Conservation (phyloP, 208 protist genomes). For the Wallacemonas rigidus region DNA sequence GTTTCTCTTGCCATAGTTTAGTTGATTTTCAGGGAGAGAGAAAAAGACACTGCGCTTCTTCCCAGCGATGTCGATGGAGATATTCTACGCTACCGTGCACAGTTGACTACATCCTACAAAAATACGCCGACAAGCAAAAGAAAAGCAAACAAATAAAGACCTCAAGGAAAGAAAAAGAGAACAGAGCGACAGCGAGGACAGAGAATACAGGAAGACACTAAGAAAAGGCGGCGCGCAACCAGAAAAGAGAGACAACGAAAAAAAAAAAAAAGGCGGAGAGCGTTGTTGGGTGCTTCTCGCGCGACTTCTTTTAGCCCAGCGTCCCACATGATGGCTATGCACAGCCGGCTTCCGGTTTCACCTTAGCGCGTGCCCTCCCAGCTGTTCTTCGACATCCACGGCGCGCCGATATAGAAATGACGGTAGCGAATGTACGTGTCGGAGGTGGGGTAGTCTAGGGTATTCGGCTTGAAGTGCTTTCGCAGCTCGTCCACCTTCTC, state of each 20-base stretch:
- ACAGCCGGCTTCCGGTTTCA: not conserved
- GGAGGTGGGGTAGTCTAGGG: constrained; percentile 83
- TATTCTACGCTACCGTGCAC: constrained; percentile 1
- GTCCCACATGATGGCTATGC: too few species aligned
- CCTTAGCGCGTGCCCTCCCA: constrained; percentile 76
- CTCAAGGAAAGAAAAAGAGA: not conserved
- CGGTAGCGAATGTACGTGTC: constrained; percentile 87
- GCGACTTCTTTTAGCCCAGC: too few species aligned
- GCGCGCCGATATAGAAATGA: constrained; percentile 75
- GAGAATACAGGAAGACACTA: constrained; percentile 1
- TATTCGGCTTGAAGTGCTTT: constrained; percentile 83
- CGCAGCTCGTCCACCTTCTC: constrained; percentile 84
- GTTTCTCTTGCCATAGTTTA: too few species aligned
- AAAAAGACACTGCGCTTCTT: not conserved
- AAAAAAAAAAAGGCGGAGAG: too few species aligned
- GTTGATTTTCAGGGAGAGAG: too few species aligned
- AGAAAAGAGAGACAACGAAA: constrained; percentile 7
- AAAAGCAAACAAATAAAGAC: constrained; percentile 11
- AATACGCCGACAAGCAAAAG: constrained; percentile 1
- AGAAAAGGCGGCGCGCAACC: constrained; percentile 5
- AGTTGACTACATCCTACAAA: constrained; percentile 1
- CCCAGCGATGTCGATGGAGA: not conserved
- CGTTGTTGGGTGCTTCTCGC: too few species aligned
- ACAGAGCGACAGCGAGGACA: constrained; percentile 1
- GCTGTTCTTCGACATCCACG: constrained; percentile 74